These are phyloP conservation scores for Fusarium illudens DNA, from an alignment of 2,329 filamentous ascomycete species.

Conservation along the genomic window DNA sequence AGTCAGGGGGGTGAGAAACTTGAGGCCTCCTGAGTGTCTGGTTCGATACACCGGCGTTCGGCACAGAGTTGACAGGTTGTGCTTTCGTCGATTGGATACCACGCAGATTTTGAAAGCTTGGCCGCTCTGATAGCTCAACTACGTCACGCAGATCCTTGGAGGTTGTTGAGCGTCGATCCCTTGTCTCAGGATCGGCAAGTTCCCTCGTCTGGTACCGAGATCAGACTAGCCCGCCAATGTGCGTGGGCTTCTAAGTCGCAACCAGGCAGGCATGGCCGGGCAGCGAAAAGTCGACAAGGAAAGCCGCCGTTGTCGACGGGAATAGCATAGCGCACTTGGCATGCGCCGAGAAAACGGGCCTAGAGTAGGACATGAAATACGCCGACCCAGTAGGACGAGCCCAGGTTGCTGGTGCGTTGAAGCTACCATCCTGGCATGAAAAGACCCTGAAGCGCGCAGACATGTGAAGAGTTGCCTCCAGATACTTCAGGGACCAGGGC, in stretches of 20 bases:
- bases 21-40: slow-evolving; percentile 6
- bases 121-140: slow-evolving; percentile 11
- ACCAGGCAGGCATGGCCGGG: not conserved
- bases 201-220: slow-evolving; percentile 5
- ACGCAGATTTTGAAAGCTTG: not conserved
- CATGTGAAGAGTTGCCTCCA: slow-evolving; percentile 9
- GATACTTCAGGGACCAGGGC: not conserved
- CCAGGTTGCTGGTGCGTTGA: not conserved
- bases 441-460: not conserved
- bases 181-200: slow-evolving; percentile 25
- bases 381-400: slow-evolving; percentile 4
- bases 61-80: slow-evolving; percentile 6
- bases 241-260: slow-evolving; percentile 5
- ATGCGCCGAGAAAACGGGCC: slow-evolving; percentile 10
- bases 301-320: slow-evolving; percentile 22
- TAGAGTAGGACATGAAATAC: slow-evolving; percentile 6
- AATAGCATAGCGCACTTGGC: slow-evolving; percentile 8
- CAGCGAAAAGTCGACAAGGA: slow-evolving; percentile 3
- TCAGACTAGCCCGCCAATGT: slow-evolving; percentile 4
- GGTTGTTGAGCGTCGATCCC: slow-evolving; percentile 15
- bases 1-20: not conserved
- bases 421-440: not conserved
- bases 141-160: slow-evolving; percentile 13
- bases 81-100: slow-evolving; percentile 3
- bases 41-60: not conserved